phyloP scores from a whole-genome alignment of 2,329 filamentous ascomycete species.

The Colletotrichum sp. region DNA sequence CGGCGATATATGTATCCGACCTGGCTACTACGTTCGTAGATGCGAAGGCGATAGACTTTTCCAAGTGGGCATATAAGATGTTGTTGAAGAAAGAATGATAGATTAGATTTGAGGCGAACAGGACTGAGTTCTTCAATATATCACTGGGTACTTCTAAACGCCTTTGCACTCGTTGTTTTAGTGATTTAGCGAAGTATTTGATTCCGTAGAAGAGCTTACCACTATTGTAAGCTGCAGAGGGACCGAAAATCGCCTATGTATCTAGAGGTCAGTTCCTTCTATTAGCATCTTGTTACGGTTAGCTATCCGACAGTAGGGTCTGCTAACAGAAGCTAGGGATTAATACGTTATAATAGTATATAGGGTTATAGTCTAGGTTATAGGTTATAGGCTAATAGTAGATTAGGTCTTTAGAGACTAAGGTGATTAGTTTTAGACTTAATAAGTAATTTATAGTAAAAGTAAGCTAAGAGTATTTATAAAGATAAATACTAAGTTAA shows the following conservation, averaged over 20 bases:
- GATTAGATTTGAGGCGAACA: neutral
- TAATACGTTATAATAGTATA: too few relatives aligned
- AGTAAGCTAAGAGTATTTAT: too few relatives aligned
- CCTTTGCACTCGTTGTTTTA: neutral
- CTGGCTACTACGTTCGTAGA: neutral
- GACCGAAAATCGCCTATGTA: fast-evolving
- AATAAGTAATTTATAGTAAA: too few relatives aligned
- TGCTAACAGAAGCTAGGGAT: too few relatives aligned
- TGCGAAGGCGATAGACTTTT: neutral
- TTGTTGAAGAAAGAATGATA: neutral
- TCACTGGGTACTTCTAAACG: neutral
- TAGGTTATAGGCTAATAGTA: too few relatives aligned
- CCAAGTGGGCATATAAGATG: neutral
- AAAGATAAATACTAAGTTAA: too few relatives aligned
- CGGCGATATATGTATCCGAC: neutral
- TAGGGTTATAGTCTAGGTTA: too few relatives aligned
- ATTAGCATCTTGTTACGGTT: neutral
- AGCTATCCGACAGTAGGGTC: too few relatives aligned
- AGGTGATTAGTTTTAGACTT: too few relatives aligned
- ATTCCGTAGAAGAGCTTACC: neutral
- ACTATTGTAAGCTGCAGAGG: neutral
- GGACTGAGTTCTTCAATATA: neutral
- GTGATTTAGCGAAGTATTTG: neutral
- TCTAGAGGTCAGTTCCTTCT: neutral
- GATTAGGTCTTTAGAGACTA: too few relatives aligned